Percentiles rank a stretch among this genome's conserved stretches.
These are phyloP conservation scores for Ploettnerulaceae sp. DNA, from an alignment of 2,329 filamentous ascomycete species.

Conservation along the genomic window DNA sequence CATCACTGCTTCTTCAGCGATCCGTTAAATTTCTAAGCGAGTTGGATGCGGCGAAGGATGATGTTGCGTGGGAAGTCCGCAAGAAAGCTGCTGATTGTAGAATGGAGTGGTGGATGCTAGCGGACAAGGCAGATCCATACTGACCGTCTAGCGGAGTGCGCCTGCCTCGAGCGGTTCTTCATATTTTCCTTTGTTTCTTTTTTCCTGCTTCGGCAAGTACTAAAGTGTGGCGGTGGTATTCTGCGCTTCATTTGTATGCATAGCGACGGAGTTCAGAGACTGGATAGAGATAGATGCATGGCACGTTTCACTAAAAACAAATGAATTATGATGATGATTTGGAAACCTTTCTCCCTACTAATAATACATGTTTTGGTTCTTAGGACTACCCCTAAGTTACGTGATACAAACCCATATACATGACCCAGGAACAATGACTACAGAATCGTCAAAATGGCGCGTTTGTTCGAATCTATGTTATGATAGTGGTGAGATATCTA, in stretches of 20 bases:
- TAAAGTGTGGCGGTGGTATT: neutral
- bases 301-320: neutral
- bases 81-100: conserved; percentile 24
- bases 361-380: too few relatives aligned
- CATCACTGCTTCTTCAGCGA: conserved; percentile 14
- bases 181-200: neutral
- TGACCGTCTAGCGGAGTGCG: too few relatives aligned
- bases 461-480: too few relatives aligned
- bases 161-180: neutral
- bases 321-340: neutral
- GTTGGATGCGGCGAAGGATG: conserved; percentile 27
- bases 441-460: too few relatives aligned
- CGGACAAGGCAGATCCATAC: neutral
- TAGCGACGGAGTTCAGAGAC: neutral
- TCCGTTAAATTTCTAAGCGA: conserved; percentile 24
- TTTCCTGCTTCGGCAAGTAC: neutral
- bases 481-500: too few relatives aligned
- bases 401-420: too few relatives aligned
- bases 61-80: conserved; percentile 27
- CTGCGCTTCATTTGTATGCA: neutral
- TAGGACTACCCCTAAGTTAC: too few relatives aligned
- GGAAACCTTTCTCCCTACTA: neutral
- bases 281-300: neutral
- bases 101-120: conserved; percentile 21
- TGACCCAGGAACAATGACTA: too few relatives aligned